phyloP scores from a whole-genome alignment of 495 filamentous ascomycete genomes.

The Penicillium desertorum region DNA sequence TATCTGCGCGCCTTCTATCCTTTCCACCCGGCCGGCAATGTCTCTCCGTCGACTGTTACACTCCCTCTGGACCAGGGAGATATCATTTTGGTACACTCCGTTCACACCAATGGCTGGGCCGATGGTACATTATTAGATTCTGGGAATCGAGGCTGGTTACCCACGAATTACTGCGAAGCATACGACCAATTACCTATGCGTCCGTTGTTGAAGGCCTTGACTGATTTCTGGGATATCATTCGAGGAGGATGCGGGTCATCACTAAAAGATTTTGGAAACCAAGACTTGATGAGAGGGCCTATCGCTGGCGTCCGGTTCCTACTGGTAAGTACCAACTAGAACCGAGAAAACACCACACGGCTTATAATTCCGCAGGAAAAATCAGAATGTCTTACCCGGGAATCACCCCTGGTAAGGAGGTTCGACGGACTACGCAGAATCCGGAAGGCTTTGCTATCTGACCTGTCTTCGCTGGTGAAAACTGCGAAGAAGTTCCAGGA shows the following conservation, averaged over 20 bases:
- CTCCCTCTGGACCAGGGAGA: slow-evolving; percentile 86
- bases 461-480: slow-evolving; percentile 86
- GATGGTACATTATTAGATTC: slow-evolving; percentile 92
- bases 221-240: slow-evolving; percentile 91
- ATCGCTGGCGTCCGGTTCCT: slow-evolving; percentile 91
- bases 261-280: slow-evolving; percentile 74
- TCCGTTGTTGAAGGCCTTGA: slow-evolving; percentile 78
- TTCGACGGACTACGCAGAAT: slow-evolving; percentile 76
- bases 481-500: slow-evolving; percentile 80
- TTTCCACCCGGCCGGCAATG: slow-evolving; percentile 76
- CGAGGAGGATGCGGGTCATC: slow-evolving; percentile 63
- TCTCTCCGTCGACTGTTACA: slow-evolving; percentile 76
- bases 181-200: slow-evolving; percentile 87
- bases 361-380: slow-evolving; percentile 60
- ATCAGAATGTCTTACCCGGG: slow-evolving; percentile 82
- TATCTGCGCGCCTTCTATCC: slow-evolving; percentile 96
- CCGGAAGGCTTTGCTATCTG: slow-evolving; percentile 82
- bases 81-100: slow-evolving; percentile 90
- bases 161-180: slow-evolving; percentile 96
- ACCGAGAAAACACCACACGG: neutral
- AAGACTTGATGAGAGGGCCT: slow-evolving; percentile 86
- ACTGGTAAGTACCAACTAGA: slow-evolving; percentile 59
- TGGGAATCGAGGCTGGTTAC: slow-evolving; percentile 91
- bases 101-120: slow-evolving; percentile 98
- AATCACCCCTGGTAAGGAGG: slow-evolving; percentile 67